phyloP scores from a whole-genome alignment of 441 rosid genomes.

The Eruca vesicaria region DNA sequence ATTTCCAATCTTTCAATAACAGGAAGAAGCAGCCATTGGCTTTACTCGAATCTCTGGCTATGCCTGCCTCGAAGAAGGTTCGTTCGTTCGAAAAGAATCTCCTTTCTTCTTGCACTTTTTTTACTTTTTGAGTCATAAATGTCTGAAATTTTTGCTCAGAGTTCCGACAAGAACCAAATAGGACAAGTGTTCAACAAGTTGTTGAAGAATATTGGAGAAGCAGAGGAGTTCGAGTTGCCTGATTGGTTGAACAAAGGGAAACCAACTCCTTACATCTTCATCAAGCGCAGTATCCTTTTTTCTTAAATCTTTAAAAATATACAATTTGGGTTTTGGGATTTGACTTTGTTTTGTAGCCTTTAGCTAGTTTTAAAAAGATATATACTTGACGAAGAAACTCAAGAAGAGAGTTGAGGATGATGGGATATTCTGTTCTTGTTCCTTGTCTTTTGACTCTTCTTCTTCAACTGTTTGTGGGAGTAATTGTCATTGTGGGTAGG shows the following conservation, averaged over 20 bases:
- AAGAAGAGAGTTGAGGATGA: conserved; percentile 81
- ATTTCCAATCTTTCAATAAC: not conserved
- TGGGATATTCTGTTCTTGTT: conserved; percentile 97
- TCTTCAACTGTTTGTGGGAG: conserved; percentile 53
- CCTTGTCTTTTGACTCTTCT: conserved; percentile 30
- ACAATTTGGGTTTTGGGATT: not conserved
- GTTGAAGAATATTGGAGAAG: conserved; percentile 60
- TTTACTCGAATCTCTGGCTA: no score
- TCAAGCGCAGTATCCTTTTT: conserved; percentile 84
- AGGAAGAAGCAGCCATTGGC: not conserved
- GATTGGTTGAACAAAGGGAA: conserved; percentile 72
- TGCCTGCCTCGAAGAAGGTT: not conserved
- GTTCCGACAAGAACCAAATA: conserved; percentile 44
- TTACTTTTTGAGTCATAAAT: not conserved
- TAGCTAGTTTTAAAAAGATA: conserved; percentile 53
- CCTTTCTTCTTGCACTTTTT: not conserved
- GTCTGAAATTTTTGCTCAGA: conserved; percentile 42
- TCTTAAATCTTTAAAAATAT: not conserved
- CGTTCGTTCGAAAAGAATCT: not conserved
- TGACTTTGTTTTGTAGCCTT: conserved; percentile 18
- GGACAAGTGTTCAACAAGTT: conserved; percentile 57
- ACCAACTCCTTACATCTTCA: conserved; percentile 58
- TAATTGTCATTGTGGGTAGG: conserved; percentile 98
- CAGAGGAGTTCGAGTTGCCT: conserved; percentile 84
- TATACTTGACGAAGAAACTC: conserved; percentile 77